Conservation (phyloP, 225 moss, liverwort and hornwort species). For the Lunularia cruciata region DNA sequence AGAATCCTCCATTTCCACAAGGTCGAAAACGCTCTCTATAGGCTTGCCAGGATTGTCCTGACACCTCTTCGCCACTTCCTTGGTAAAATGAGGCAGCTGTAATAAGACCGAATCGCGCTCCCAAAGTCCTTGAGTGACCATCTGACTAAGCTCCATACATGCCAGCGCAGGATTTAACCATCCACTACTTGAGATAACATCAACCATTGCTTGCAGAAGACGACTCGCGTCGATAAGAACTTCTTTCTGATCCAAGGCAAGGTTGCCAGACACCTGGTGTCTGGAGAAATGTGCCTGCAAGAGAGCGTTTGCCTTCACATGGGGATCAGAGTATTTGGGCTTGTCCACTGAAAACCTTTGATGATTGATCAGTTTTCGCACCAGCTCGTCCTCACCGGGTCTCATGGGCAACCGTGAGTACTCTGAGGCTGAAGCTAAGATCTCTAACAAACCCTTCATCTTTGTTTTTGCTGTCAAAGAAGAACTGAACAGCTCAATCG, state of each 20-base stretch:
- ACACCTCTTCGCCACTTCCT: constrained; percentile 85
- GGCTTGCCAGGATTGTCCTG: constrained; percentile 79
- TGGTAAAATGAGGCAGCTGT: constrained; percentile 86
- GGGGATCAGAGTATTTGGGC: constrained; percentile 83
- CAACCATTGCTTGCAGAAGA: constrained; percentile 88
- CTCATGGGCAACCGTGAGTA: constrained; percentile 84
- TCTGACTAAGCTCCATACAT: constrained; percentile 86
- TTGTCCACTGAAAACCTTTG: constrained; percentile 88
- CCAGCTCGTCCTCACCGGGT: constrained; percentile 87
- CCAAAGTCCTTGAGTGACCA: constrained; percentile 96
- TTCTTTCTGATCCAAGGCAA: constrained; percentile 79
- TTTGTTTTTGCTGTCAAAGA: constrained; percentile 90
- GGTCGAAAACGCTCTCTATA: constrained; percentile 86
- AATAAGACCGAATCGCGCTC: constrained; percentile 88
- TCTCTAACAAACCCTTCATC: constrained; percentile 85
- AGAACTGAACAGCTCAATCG: constrained; percentile 90
- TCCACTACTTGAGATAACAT: constrained; percentile 92
- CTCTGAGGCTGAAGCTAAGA: constrained; percentile 85
- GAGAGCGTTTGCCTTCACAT: constrained; percentile 82
- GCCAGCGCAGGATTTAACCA: constrained; percentile 97
- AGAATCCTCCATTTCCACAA: constrained; percentile 88
- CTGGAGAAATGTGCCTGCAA: constrained; percentile 88
- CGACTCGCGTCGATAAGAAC: constrained; percentile 84
- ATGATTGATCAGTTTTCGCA: constrained; percentile 86
- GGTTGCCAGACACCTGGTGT: constrained; percentile 69